phyloP scores from a whole-genome alignment of 192 early-diverging fungal species.

The Backusella circina region DNA sequence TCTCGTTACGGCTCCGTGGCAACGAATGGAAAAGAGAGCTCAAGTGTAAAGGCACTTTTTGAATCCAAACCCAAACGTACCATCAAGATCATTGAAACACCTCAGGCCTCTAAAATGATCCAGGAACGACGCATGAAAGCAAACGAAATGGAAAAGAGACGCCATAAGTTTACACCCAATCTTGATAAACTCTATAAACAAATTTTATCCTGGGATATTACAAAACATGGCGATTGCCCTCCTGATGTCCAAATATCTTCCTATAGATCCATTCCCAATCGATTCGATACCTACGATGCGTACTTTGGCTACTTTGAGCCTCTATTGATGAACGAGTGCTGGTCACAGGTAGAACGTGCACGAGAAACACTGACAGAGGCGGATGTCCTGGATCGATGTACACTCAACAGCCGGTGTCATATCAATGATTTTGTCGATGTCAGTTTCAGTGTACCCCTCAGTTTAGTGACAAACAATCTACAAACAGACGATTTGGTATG shows the following conservation, averaged over 20 bases:
- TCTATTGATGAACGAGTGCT: slow-evolving; percentile 77
- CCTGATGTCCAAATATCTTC: slow-evolving; percentile 29
- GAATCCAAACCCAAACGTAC: slow-evolving; percentile 32
- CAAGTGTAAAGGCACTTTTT: slow-evolving; percentile 29
- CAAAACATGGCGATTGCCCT: slow-evolving; percentile 50
- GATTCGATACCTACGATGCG: slow-evolving; percentile 51
- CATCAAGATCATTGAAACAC: slow-evolving; percentile 43
- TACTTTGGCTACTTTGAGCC: slow-evolving; percentile 78
- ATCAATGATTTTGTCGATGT: slow-evolving; percentile 77
- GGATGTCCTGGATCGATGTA: slow-evolving; percentile 39
- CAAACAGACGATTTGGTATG: slow-evolving; percentile 65
- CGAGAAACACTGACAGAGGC: slow-evolving; percentile 59
- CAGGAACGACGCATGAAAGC: slow-evolving; percentile 4
- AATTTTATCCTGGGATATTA: slow-evolving; percentile 61
- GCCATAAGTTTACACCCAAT: slow-evolving; percentile 47
- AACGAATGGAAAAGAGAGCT: not conserved
- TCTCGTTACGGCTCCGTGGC: not conserved
- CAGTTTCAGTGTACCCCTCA: slow-evolving; percentile 40
- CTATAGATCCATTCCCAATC: slow-evolving; percentile 50
- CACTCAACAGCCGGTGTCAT: slow-evolving; percentile 50
- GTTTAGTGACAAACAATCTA: slow-evolving; percentile 16
- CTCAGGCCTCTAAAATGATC: slow-evolving; percentile 11
- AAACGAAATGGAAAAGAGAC: slow-evolving; percentile 38
- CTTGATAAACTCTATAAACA: slow-evolving; percentile 53
- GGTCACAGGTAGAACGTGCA: slow-evolving; percentile 75